These are phyloP conservation scores for Alternaria sp. DNA, from an alignment of 2,329 filamentous ascomycete species.

Conservation along the genomic window DNA sequence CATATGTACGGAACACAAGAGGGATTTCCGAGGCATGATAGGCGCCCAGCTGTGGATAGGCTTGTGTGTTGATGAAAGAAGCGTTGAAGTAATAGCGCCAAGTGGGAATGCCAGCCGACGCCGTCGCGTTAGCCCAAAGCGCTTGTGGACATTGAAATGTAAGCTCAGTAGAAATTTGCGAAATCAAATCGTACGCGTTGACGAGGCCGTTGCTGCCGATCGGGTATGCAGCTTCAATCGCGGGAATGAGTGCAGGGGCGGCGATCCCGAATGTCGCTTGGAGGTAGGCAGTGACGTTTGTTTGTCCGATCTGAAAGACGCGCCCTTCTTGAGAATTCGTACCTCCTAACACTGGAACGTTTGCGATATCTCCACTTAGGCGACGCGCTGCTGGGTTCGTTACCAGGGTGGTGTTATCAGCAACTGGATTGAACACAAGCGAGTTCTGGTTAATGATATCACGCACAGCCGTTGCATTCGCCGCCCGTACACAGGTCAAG, in stretches of 20 bases:
- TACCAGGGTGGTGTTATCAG: constrained; percentile 37
- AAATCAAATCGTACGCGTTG: constrained; percentile 30
- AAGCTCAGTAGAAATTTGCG: constrained; percentile 30
- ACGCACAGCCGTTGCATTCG: constrained; percentile 30
- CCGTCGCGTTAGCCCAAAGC: constrained; percentile 36
- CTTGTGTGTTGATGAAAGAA: constrained; percentile 36
- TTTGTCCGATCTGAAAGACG: constrained; percentile 32
- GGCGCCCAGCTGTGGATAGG: constrained; percentile 22
- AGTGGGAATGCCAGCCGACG: constrained; percentile 31
- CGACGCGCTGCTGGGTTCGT: constrained; percentile 28
- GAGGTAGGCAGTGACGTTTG: constrained; percentile 30
- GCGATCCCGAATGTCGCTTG: constrained; percentile 23
- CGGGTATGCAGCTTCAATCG: constrained; percentile 35
- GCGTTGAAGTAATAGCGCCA: constrained; percentile 47
- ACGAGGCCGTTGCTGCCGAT: constrained; percentile 23
- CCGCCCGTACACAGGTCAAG: constrained; percentile 36
- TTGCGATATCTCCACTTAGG: constrained; percentile 34
- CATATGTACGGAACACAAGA: constrained; percentile 37
- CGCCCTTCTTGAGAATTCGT: constrained; percentile 42
- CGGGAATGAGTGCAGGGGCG: constrained; percentile 23
- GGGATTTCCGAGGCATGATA: constrained; percentile 40
- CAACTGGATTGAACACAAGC: constrained; percentile 30
- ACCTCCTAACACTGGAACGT: constrained; percentile 39
- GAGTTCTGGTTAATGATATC: constrained; percentile 29
- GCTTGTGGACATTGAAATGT: constrained; percentile 34